Evolutionary conservation across 164 flowering plant species (phyloP), one percentile per base, ranked within the genome.

Genomic region (Saururus chinensis): DNA sequence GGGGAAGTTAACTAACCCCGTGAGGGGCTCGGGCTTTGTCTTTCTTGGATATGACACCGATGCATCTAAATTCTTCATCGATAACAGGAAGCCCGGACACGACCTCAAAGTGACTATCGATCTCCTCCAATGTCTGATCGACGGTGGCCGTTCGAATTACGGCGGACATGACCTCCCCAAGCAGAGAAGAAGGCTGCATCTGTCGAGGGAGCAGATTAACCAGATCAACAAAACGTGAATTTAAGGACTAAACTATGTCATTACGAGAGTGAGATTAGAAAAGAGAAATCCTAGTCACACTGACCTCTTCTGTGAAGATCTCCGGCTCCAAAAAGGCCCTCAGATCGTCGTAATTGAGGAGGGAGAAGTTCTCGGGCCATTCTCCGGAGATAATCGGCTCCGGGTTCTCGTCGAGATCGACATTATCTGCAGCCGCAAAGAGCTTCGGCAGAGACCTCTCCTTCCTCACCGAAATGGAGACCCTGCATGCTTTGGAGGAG

Each of bases 351-450:
- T 73, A 73, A 63, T 61, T 69, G 58, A 73, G 76, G 51, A 73
- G 70, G 19, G 76, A 66, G 73, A 69, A 73, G 54, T 73, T 73
- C 45, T 73, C 73, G 2, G 76, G 73, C 76, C 76, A 73, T 60
- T 73, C 76, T 51, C 76, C 73, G 17, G 76, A 66, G 21, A 73
- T 60, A 51, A 73, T 73, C 41, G 68, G 70, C 53, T 73, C 73
- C 20, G 65, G 68, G 37, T 26, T 60, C 40, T 63, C 64, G 11
- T 69, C 70, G 11, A 49, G 41, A 14, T 53, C 69, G 17, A 53
- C 60, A 0, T 60, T 53, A 19, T 73, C 70, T 1, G 51, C 60
- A 0, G 72, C 69, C 11, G 66, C 63, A 24, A 54, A 48, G 13
- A 53, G 53, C 19, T 6, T 64, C 2, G 19, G 37, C 7, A 19